Conservation (phyloP, 768 basidiomycete species). For the Crepidotus variabilis region DNA sequence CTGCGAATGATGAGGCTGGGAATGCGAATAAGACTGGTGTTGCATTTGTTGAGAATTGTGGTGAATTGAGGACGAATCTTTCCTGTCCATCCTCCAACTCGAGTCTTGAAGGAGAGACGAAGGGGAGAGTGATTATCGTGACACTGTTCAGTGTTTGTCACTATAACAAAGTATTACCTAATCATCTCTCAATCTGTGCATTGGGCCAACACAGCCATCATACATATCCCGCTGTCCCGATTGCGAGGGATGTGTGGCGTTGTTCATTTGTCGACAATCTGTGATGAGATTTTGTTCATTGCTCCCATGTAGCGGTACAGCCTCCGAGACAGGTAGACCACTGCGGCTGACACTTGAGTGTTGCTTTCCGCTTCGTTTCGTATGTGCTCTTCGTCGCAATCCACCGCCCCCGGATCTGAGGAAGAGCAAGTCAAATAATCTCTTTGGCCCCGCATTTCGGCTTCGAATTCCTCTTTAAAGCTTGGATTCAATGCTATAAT, state of each 20-base stretch:
- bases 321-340: no score
- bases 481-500: no score
- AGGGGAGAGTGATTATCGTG: neutral
- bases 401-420: no score
- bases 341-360: no score
- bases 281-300: no score
- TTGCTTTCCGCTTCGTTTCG: no score
- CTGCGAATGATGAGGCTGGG: conserved; percentile 15
- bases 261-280: neutral
- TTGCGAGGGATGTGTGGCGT: neutral
- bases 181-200: neutral
- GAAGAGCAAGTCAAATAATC: no score
- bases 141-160: neutral
- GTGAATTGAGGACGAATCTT: neutral
- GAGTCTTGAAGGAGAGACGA: neutral
- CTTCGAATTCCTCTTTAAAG: no score
- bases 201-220: neutral
- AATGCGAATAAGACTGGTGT: neutral
- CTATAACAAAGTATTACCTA: neutral
- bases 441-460: no score
- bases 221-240: neutral
- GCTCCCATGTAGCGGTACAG: no score
- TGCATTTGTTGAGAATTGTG: neutral
- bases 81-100: neutral
- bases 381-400: no score